Conservation (phyloP, 768 basidiomycete species). For the Leccinum uliginosum region DNA sequence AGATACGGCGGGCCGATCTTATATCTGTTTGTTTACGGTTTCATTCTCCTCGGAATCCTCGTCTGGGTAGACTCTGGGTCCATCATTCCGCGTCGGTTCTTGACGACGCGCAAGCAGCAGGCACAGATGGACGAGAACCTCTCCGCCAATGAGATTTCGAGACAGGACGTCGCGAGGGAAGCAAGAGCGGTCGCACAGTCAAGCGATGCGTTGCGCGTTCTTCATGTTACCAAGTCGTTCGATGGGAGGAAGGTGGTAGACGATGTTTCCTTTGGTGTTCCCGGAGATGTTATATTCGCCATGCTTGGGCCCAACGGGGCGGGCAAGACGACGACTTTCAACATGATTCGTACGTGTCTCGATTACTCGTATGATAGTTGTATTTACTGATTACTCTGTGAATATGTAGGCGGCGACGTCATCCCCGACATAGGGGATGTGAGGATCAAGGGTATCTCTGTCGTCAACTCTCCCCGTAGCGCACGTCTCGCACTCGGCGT, state of each 20-base stretch:
- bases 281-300: slow-evolving; percentile 61
- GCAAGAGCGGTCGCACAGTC: slow-evolving; percentile 44
- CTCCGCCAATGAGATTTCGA: slow-evolving; percentile 16
- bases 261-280: slow-evolving; percentile 66
- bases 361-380: background rate
- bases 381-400: background rate
- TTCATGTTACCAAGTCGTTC: slow-evolving; percentile 61
- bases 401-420: slow-evolving; percentile 57
- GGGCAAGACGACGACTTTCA: slow-evolving; percentile 80
- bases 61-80: slow-evolving; percentile 74
- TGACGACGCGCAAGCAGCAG: slow-evolving; percentile 18
- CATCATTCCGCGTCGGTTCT: slow-evolving; percentile 38
- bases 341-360: slow-evolving; percentile 61
- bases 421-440: slow-evolving; percentile 67
- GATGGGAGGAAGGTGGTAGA: slow-evolving; percentile 58
- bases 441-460: slow-evolving; percentile 60
- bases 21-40: slow-evolving; percentile 60
- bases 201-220: slow-evolving; percentile 56
- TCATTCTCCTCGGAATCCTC: slow-evolving; percentile 58
- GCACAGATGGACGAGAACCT: slow-evolving; percentile 11
- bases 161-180: slow-evolving; percentile 54
- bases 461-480: slow-evolving; percentile 55
- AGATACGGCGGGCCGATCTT: slow-evolving; percentile 72
- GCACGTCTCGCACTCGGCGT: slow-evolving; percentile 73
- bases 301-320: slow-evolving; percentile 81